Evolutionary conservation across 139 green algal species (phyloP).

Genomic region (Ostreobium quekettii): DNA sequence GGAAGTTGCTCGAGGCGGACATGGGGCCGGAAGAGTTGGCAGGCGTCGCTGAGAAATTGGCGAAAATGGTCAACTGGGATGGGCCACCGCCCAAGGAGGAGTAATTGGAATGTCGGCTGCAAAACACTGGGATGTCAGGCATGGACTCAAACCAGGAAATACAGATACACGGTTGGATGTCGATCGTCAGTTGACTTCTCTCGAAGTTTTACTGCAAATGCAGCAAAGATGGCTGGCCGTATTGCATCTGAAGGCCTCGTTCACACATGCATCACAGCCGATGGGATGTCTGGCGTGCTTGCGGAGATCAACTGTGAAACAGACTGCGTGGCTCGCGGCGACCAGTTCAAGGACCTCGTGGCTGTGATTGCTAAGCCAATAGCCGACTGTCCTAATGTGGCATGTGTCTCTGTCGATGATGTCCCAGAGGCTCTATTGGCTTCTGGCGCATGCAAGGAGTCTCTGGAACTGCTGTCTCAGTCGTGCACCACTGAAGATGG

Average conservation of each 20-base stretch:
- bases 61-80: too few relatives aligned
- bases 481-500: conserved; percentile 77
- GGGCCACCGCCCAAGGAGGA: too few relatives aligned
- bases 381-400: conserved; percentile 18
- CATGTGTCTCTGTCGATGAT: conserved; percentile 56
- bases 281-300: conserved; percentile 75
- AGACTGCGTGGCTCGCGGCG: conserved; percentile 85
- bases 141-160: too few relatives aligned
- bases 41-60: too few relatives aligned
- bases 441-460: conserved; percentile 74
- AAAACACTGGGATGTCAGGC: too few relatives aligned
- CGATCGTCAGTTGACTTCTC: too few relatives aligned
- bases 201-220: conserved; percentile 72
- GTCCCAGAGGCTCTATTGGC: conserved; percentile 40
- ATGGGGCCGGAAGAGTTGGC: too few relatives aligned
- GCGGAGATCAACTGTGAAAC: conserved; percentile 96
- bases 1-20: too few relatives aligned
- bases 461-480: conserved; percentile 80
- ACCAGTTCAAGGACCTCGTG: conserved; percentile 77
- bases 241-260: conserved; percentile 87
- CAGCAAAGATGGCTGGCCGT: conserved; percentile 91
- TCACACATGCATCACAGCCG: conserved; percentile 87
- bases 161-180: too few relatives aligned
- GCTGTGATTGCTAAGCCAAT: conserved; percentile 59
- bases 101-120: too few relatives aligned